phyloP scores from a whole-genome alignment of 192 early-diverging fungal genomes.

The Geranomyces michiganensis region DNA sequence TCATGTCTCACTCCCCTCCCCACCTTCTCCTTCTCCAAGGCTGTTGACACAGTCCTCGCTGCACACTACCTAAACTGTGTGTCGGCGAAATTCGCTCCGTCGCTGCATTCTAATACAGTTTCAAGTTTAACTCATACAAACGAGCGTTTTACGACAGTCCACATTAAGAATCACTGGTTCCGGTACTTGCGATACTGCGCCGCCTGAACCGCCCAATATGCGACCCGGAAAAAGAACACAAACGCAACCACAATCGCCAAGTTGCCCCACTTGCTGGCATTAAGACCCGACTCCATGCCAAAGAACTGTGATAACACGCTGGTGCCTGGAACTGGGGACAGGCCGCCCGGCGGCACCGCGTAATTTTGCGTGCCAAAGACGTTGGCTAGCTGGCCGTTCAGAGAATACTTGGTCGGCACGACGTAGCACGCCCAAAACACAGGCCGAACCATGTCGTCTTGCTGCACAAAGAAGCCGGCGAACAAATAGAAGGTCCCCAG shows the following conservation, averaged over 20 bases:
- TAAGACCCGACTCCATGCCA: neutral
- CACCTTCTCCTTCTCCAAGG: too few relatives aligned
- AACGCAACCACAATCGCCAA: neutral
- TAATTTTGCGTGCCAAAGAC: neutral
- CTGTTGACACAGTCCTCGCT: too few relatives aligned
- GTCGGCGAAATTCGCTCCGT: too few relatives aligned
- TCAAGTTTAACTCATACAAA: too few relatives aligned
- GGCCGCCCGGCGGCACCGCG: neutral
- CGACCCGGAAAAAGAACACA: neutral
- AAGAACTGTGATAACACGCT: neutral
- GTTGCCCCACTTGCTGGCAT: neutral
- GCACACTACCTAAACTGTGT: too few relatives aligned
- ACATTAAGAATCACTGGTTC: too few relatives aligned
- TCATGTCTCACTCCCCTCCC: too few relatives aligned
- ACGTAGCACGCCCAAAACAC: neutral
- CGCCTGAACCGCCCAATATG: neutral
- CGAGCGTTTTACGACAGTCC: too few relatives aligned
- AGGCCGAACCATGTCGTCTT: neutral
- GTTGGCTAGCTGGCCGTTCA: constrained; percentile 4
- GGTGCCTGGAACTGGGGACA: neutral
- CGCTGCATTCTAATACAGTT: too few relatives aligned
- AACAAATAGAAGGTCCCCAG: neutral
- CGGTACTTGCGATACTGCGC: neutral
- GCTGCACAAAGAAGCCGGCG: constrained; percentile 1
- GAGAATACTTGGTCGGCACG: neutral